These are phyloP conservation scores for Boletus sp. DNA, from an alignment of 1,284 basidiomycete genomes.

Conservation along the genomic window DNA sequence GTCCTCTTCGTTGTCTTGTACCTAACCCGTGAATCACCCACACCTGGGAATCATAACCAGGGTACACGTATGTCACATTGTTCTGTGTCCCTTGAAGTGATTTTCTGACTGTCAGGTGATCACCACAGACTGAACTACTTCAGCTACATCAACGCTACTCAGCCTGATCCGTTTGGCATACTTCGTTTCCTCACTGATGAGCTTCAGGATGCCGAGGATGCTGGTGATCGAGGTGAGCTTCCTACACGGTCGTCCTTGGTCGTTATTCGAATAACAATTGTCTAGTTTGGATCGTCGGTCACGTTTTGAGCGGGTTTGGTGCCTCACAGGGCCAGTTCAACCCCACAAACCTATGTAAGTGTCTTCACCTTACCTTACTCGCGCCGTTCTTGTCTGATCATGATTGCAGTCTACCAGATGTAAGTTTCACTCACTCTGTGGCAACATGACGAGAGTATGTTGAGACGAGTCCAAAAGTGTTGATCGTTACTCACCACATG, in stretches of 20 bases:
- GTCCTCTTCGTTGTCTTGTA: background rate
- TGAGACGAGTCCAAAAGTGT: slow-evolving; percentile 46
- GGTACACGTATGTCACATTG: slow-evolving; percentile 37
- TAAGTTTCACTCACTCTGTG: slow-evolving; percentile 28
- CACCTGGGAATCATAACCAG: slow-evolving; percentile 5
- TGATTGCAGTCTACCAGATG: slow-evolving; percentile 64
- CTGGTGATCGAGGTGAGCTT: slow-evolving; percentile 54
- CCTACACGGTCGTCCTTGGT: background rate
- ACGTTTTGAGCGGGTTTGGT: slow-evolving; percentile 74
- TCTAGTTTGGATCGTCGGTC: slow-evolving; percentile 75
- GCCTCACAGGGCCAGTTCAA: slow-evolving; percentile 57
- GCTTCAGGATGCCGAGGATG: slow-evolving; percentile 72
- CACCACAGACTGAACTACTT: slow-evolving; percentile 59
- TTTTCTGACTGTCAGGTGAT: slow-evolving; percentile 1
- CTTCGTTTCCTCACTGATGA: slow-evolving; percentile 77
- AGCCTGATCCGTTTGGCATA: slow-evolving; percentile 72
- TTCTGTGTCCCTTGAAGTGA: background rate
- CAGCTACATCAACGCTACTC: slow-evolving; percentile 70
- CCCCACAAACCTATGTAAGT: slow-evolving; percentile 65
- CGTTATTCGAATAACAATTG: background rate
- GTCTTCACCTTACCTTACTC: background rate
- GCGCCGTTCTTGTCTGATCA: background rate
- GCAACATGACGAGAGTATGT: background rate
- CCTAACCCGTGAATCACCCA: background rate
- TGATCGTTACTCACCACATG: slow-evolving; percentile 75